phyloP scores from a whole-genome alignment of 2,329 filamentous ascomycete genomes.

The Aspergillus vadensis region DNA sequence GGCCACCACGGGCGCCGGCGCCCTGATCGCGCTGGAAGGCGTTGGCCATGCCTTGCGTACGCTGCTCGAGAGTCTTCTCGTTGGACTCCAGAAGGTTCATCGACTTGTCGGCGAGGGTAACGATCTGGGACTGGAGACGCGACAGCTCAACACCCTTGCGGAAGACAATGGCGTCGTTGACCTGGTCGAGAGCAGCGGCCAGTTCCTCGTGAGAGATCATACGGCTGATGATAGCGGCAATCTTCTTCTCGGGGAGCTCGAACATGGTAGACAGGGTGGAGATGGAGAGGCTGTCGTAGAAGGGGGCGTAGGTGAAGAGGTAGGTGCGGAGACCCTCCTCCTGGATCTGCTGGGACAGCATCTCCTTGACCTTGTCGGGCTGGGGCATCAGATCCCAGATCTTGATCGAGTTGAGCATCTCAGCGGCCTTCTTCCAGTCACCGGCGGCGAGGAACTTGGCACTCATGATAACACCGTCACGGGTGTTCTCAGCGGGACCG shows the following conservation, averaged over 20 bases:
- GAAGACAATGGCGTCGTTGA: constrained; percentile 97
- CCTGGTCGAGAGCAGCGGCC: constrained; percentile 92
- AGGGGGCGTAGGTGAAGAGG: constrained; percentile 98
- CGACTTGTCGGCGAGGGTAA: constrained; percentile 94
- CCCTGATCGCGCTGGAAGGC: constrained; percentile 93
- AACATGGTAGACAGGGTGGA: constrained; percentile 90
- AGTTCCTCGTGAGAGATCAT: constrained; percentile 99
- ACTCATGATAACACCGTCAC: constrained; percentile 98
- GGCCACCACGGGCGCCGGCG: constrained; percentile 67
- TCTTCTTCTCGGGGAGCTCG: constrained; percentile 87
- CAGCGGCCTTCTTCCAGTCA: constrained; percentile 96
- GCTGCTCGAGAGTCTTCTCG: constrained; percentile 94
- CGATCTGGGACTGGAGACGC: constrained; percentile 88
- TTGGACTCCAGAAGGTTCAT: constrained; percentile 95
- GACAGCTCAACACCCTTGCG: constrained; percentile 98
- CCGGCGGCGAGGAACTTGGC: constrained; percentile 95
- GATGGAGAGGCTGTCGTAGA: constrained; percentile 94
- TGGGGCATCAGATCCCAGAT: constrained; percentile 99
- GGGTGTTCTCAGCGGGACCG: constrained; percentile 95
- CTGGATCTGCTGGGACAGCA: constrained; percentile 98
- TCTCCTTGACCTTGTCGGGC: constrained; percentile 88
- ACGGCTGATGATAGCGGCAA: constrained; percentile 92
- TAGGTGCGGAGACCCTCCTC: constrained; percentile 98
- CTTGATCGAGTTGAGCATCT: constrained; percentile 96
- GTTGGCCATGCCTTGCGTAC: constrained; percentile 92